Conservation (phyloP, 192 early-diverging fungal genomes). For the Backusella macrospora region DNA sequence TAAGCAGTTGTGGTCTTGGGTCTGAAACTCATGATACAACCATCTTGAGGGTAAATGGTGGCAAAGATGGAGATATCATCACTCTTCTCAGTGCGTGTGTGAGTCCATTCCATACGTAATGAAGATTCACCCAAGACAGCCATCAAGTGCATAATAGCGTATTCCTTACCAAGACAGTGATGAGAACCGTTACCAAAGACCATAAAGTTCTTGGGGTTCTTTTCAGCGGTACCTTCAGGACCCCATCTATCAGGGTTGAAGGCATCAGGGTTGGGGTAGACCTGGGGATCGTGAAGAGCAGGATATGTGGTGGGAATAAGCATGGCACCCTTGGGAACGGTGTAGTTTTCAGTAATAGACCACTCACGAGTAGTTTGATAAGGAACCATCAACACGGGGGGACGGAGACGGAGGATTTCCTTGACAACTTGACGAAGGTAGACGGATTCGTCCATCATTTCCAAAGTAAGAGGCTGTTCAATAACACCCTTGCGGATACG, state of each 20-base stretch:
- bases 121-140: slow-evolving; percentile 38
- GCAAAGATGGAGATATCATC: slow-evolving; percentile 49
- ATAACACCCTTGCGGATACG: slow-evolving; percentile 28
- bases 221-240: slow-evolving; percentile 35
- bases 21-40: slow-evolving; percentile 42
- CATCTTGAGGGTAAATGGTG: slow-evolving; percentile 46
- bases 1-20: slow-evolving; percentile 29
- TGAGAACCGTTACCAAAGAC: slow-evolving; percentile 47
- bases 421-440: slow-evolving; percentile 46
- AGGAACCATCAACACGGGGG: slow-evolving; percentile 48
- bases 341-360: slow-evolving; percentile 34
- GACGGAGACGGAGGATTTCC: slow-evolving; percentile 43
- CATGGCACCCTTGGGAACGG: slow-evolving; percentile 46
- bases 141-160: slow-evolving; percentile 43
- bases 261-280: slow-evolving; percentile 41
- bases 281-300: slow-evolving; percentile 43
- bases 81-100: slow-evolving; percentile 41
- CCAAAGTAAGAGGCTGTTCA: slow-evolving; percentile 23
- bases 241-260: slow-evolving; percentile 47
- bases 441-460: slow-evolving; percentile 37
- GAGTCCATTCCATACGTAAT: slow-evolving; percentile 39
- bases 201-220: slow-evolving; percentile 47
- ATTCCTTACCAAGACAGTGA: slow-evolving; percentile 45
- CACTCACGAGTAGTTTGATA: slow-evolving; percentile 42
- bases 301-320: slow-evolving; percentile 47